phyloP scores from a whole-genome alignment of 1,284 basidiomycete genomes.

The Phylloporus sp. region DNA sequence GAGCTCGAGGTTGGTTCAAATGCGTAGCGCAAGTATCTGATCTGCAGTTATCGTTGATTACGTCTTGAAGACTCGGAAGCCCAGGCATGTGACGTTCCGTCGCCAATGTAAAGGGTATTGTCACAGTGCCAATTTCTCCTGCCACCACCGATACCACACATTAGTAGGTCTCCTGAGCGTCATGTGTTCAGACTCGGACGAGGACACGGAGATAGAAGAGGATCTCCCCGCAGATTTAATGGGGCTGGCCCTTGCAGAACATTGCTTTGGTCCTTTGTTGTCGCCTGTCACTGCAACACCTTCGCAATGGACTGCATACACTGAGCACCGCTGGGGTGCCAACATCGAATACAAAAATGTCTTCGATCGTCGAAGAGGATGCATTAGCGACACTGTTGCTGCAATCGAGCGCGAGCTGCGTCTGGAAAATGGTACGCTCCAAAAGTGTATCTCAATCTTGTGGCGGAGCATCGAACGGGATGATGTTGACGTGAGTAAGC shows the following conservation, averaged over 20 bases:
- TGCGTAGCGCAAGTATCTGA: no score
- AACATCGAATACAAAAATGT: neutral
- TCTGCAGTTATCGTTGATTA: no score
- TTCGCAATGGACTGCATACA: neutral
- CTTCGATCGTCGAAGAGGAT: neutral
- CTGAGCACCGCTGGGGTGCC: neutral
- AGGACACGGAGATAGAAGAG: neutral
- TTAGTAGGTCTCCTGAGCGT: neutral
- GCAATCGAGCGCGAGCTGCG: conserved; percentile 13
- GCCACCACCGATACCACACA: neutral
- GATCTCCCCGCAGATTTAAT: neutral
- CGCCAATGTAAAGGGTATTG: no score
- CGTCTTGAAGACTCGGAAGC: no score
- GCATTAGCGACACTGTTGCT: conserved; percentile 1
- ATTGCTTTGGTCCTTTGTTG: neutral
- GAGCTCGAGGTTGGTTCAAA: no score
- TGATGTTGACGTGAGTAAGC: conserved; percentile 3
- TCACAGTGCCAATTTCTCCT: no score
- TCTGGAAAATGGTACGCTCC: conserved; percentile 8
- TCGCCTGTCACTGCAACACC: neutral
- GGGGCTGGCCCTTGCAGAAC: neutral
- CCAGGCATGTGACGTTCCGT: no score
- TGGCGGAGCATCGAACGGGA: neutral
- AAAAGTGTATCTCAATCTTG: conserved; percentile 15
- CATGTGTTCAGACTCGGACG: neutral